These are phyloP conservation scores for Carallia brachiata DNA, from an alignment of 345 rosid species.

Conservation along the genomic window DNA sequence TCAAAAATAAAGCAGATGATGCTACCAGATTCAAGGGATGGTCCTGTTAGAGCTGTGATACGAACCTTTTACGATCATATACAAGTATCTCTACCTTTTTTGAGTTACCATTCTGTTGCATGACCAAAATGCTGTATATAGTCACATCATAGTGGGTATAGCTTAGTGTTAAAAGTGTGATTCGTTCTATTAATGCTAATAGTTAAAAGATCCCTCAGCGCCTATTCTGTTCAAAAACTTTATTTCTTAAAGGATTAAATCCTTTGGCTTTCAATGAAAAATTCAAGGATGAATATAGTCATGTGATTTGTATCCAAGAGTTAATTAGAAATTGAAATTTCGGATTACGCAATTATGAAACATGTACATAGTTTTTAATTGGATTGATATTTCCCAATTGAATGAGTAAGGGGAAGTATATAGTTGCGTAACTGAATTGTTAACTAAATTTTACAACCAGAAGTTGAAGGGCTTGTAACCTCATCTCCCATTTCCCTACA, in stretches of 20 bases:
- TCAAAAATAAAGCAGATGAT: constrained; percentile 84
- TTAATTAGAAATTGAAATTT: too few species aligned
- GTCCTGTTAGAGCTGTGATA: constrained; percentile 64
- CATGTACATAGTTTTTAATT: too few species aligned
- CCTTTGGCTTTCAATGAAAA: too few species aligned
- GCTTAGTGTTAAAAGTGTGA: background rate
- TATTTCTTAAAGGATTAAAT: too few species aligned
- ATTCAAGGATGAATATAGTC: too few species aligned
- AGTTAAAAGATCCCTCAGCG: background rate
- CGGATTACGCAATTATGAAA: too few species aligned
- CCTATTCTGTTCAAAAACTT: background rate
- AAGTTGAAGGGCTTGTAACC: background rate
- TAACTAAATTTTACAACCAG: background rate
- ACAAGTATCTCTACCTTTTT: constrained; percentile 42
- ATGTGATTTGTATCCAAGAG: too few species aligned
- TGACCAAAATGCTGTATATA: background rate
- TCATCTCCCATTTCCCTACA: background rate
- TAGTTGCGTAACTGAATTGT: too few species aligned
- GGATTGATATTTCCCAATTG: too few species aligned
- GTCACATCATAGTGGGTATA: too few species aligned
- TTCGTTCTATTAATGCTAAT: background rate
- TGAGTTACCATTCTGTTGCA: constrained; percentile 7
- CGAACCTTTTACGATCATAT: constrained; percentile 82
- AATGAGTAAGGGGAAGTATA: too few species aligned
- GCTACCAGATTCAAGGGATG: constrained; percentile 60